These are phyloP conservation scores for Globisporangium spiculum DNA, from an alignment of 352 stramenopile genomes.

Conservation along the genomic window DNA sequence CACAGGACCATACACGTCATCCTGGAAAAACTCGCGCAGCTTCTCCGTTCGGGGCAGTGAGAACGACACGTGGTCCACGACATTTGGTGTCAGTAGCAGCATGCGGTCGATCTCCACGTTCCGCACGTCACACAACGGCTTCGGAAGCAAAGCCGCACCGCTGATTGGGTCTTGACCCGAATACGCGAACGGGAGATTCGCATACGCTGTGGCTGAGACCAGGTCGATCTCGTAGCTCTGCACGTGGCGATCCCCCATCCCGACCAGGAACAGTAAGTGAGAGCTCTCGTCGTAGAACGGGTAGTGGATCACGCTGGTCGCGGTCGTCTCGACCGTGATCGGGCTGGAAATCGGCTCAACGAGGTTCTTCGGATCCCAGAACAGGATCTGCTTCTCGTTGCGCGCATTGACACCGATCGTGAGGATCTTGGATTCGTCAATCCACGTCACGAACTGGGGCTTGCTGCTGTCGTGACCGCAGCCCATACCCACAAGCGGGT, in stretches of 20 bases:
- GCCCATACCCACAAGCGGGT: slow-evolving; percentile 57
- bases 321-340: slow-evolving; percentile 33
- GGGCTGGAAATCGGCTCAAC: slow-evolving; percentile 54
- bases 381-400: slow-evolving; percentile 64
- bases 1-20: slow-evolving; percentile 63
- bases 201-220: slow-evolving; percentile 32
- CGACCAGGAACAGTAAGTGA: slow-evolving; percentile 64
- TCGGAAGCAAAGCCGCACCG: slow-evolving; percentile 59
- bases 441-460: slow-evolving; percentile 69
- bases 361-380: slow-evolving; percentile 74
- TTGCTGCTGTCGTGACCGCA: slow-evolving; percentile 70
- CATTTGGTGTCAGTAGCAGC: slow-evolving; percentile 53
- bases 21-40: slow-evolving; percentile 75
- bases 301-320: slow-evolving; percentile 44
- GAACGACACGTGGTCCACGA: slow-evolving; percentile 62
- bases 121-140: slow-evolving; percentile 57
- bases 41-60: slow-evolving; percentile 61
- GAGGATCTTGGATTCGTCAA: slow-evolving; percentile 36
- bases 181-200: slow-evolving; percentile 66
- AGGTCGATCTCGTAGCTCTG: slow-evolving; percentile 74
- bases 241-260: slow-evolving; percentile 60
- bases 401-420: slow-evolving; percentile 57
- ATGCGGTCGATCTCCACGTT: slow-evolving; percentile 66
- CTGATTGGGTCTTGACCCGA: slow-evolving; percentile 45
- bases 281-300: slow-evolving; percentile 72